phyloP scores from a whole-genome alignment of 2,329 filamentous ascomycete species.

The Phoma herbarum region DNA sequence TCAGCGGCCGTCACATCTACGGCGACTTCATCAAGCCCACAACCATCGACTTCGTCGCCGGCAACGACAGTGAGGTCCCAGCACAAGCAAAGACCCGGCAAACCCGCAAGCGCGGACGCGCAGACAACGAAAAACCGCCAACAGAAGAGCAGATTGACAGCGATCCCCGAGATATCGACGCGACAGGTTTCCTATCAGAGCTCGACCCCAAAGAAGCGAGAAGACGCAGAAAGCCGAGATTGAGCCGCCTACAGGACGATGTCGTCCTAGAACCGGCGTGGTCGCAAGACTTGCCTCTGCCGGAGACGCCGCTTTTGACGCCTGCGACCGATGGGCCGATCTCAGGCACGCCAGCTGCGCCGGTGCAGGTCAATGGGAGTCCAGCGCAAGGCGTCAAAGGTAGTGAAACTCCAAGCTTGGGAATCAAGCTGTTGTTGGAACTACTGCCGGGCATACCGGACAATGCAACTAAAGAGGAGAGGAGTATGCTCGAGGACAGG shows the following conservation, averaged over 20 bases:
- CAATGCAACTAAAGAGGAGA: neutral
- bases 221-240: slow-evolving; percentile 1
- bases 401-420: neutral
- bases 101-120: slow-evolving; percentile 4
- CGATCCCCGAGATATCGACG: slow-evolving; percentile 19
- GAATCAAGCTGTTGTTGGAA: slow-evolving; percentile 1
- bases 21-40: slow-evolving; percentile 13
- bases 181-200: slow-evolving; percentile 15
- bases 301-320: slow-evolving; percentile 4
- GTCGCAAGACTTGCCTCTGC: slow-evolving; percentile 3
- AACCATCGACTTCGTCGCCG: slow-evolving; percentile 6
- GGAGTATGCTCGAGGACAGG: neutral
- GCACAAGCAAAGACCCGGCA: neutral
- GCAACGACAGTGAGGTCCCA: neutral
- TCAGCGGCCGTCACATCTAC: slow-evolving; percentile 20
- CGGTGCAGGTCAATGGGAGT: too few species aligned
- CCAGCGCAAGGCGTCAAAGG: neutral
- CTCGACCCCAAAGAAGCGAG: slow-evolving; percentile 8
- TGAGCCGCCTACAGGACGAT: slow-evolving; percentile 1
- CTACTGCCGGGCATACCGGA: slow-evolving; percentile 10
- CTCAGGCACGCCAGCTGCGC: neutral
- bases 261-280: slow-evolving; percentile 7
- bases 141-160: slow-evolving; percentile 13
- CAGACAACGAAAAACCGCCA: neutral
- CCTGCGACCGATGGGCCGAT: neutral